Conservation (phyloP, 208 protist species). For the Novymonas esmeraldas region DNA sequence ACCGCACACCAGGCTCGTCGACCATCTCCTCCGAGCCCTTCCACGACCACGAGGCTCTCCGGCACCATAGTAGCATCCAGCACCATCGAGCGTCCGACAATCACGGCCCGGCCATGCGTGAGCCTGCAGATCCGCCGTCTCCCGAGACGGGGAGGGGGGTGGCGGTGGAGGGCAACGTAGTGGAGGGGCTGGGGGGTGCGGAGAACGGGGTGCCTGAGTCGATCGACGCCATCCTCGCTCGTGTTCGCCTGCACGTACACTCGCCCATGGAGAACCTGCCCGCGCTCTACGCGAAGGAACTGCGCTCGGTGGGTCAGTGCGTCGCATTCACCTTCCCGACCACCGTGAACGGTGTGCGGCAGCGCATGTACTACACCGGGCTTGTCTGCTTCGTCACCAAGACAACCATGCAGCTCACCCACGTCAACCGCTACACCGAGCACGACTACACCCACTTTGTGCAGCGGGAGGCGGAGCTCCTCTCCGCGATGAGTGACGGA, state of each 20-base stretch:
- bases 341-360: slow-evolving; percentile 30
- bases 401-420: slow-evolving; percentile 63
- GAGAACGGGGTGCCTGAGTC: background rate
- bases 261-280: slow-evolving; percentile 62
- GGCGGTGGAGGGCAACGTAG: background rate
- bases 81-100: background rate
- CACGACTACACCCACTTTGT: slow-evolving; percentile 26
- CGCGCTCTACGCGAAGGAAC: slow-evolving; percentile 39
- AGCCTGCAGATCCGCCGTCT: background rate
- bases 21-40: background rate
- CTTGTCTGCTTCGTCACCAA: slow-evolving; percentile 64
- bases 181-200: background rate
- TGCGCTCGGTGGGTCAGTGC: slow-evolving; percentile 71
- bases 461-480: background rate
- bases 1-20: background rate
- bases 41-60: background rate
- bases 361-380: slow-evolving; percentile 63
- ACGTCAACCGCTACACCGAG: slow-evolving; percentile 63
- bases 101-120: background rate
- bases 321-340: slow-evolving; percentile 60
- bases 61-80: background rate
- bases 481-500: background rate
- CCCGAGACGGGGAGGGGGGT: background rate
- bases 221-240: background rate
- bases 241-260: slow-evolving; percentile 31